Percentiles rank a stretch among this genome's conserved stretches.
These are phyloP conservation scores for Candida sakaeoensis DNA, from an alignment of 805 yeast species.

Conservation along the genomic window DNA sequence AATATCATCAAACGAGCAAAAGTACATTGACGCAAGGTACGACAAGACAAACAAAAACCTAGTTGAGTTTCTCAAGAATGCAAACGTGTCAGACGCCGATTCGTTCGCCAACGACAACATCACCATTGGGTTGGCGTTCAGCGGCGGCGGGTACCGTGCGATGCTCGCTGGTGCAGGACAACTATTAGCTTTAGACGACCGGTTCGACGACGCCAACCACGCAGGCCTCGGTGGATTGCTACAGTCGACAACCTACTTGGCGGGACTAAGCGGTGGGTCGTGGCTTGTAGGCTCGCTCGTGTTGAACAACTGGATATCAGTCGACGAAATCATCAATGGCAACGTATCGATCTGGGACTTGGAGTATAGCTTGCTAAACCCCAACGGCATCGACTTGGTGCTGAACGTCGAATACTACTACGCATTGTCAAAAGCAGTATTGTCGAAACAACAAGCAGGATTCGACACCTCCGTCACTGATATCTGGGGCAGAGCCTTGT, in stretches of 20 bases:
- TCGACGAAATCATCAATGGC: conserved; percentile 31
- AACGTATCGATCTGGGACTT: conserved; percentile 33
- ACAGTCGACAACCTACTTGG: conserved; percentile 66
- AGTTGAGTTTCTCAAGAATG: conserved; percentile 30
- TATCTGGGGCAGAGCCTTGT: conserved; percentile 41
- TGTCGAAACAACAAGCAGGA: conserved; percentile 34
- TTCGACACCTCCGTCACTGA: conserved; percentile 37
- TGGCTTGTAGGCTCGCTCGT: conserved; percentile 66
- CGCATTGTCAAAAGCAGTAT: conserved; percentile 24
- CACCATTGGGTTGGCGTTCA: conserved; percentile 33
- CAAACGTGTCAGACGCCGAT: conserved; percentile 21
- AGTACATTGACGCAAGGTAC: conserved; percentile 24
- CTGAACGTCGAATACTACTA: conserved; percentile 56
- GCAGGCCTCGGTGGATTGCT: conserved; percentile 74
- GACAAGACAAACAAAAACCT: conserved; percentile 27
- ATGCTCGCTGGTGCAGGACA: conserved; percentile 86
- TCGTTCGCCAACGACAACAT: conserved; percentile 22
- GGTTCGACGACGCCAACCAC: conserved; percentile 51
- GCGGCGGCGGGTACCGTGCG: conserved; percentile 90
- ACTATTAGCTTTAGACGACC: conserved; percentile 71
- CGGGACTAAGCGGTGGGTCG: conserved; percentile 66
- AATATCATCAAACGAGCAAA: conserved; percentile 21
- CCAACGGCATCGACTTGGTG: conserved; percentile 54
- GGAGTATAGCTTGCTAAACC: conserved; percentile 67
- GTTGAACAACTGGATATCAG: conserved; percentile 55